These are phyloP conservation scores for Pseudogymnoascus sp. DNA, from an alignment of 2,329 filamentous ascomycete species.

Conservation along the genomic window DNA sequence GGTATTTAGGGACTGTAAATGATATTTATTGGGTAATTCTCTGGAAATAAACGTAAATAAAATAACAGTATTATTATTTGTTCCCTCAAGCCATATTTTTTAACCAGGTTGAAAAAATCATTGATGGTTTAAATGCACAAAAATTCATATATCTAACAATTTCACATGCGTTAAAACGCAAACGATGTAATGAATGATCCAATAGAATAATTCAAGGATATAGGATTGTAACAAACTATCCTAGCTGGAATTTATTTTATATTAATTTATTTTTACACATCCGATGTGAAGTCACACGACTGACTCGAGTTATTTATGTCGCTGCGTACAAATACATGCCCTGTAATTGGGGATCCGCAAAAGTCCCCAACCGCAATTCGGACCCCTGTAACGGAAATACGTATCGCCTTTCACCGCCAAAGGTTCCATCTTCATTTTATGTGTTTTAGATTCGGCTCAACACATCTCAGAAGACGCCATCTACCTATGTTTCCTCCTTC, in stretches of 20 bases:
- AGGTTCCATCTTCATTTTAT: slow-evolving; percentile 8
- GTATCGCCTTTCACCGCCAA: slow-evolving; percentile 1
- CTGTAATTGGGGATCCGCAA: slow-evolving; percentile 6
- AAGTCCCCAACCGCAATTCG: not conserved
- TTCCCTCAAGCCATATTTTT: not conserved
- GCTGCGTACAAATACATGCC: not conserved
- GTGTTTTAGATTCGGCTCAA: slow-evolving; percentile 4
- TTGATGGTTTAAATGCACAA: not conserved
- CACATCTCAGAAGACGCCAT: slow-evolving; percentile 6
- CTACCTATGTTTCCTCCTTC: not conserved
- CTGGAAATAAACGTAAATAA: not conserved
- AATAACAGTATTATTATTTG: not conserved
- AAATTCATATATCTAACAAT: not conserved
- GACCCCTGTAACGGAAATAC: slow-evolving; percentile 2
- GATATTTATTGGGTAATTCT: not conserved
- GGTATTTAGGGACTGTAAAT: not conserved
- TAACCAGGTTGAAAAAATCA: too few species aligned
- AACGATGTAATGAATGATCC: too few species aligned
- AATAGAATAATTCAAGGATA: not conserved
- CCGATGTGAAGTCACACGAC: not conserved
- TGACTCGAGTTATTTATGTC: not conserved
- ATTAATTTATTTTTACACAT: not conserved
- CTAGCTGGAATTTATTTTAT: not conserved
- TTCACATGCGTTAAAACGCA: too few species aligned
- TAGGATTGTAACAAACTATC: not conserved